Percentiles rank a stretch among this genome's conserved stretches.
Evolutionary conservation across 2,329 filamentous ascomycete genomes (phyloP).

Genomic region (Aspergillus fumigatiaffinis): DNA sequence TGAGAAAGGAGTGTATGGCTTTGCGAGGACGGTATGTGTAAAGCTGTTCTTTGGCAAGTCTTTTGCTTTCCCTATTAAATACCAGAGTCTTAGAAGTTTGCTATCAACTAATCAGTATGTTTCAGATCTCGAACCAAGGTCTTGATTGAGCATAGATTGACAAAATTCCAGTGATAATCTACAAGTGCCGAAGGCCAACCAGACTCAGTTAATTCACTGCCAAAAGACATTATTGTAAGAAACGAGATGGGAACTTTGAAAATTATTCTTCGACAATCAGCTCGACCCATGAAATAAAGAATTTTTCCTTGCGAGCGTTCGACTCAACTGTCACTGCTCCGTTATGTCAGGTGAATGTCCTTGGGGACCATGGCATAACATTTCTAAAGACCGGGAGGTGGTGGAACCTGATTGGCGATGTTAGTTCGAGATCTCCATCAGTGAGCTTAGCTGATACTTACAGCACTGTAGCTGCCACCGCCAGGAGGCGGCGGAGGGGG

Average conservation of each 20-base stretch:
- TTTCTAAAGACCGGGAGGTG: conserved; percentile 48
- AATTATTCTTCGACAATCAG: conserved; percentile 1
- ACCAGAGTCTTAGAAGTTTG: background rate
- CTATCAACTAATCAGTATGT: background rate
- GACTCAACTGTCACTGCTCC: too few species aligned
- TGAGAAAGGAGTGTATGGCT: background rate
- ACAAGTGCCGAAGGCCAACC: background rate
- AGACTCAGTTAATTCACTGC: background rate
- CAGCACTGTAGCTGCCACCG: conserved; percentile 56
- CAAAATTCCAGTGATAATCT: background rate
- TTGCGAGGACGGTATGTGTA: background rate
- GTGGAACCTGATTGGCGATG: conserved; percentile 41
- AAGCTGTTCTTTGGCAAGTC: background rate
- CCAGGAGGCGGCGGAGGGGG: conserved; percentile 59
- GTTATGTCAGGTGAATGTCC: too few species aligned
- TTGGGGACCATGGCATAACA: background rate
- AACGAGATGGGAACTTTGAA: background rate
- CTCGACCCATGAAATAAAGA: background rate
- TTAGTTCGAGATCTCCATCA: conserved; percentile 1
- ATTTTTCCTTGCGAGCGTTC: background rate
- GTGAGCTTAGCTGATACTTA: conserved; percentile 39
- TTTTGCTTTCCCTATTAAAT: background rate
- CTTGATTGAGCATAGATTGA: background rate
- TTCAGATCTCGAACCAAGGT: background rate
- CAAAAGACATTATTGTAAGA: background rate